Evolutionary conservation across 1,284 basidiomycete species (phyloP).

Genomic region (Singerocomus inundabilis): DNA sequence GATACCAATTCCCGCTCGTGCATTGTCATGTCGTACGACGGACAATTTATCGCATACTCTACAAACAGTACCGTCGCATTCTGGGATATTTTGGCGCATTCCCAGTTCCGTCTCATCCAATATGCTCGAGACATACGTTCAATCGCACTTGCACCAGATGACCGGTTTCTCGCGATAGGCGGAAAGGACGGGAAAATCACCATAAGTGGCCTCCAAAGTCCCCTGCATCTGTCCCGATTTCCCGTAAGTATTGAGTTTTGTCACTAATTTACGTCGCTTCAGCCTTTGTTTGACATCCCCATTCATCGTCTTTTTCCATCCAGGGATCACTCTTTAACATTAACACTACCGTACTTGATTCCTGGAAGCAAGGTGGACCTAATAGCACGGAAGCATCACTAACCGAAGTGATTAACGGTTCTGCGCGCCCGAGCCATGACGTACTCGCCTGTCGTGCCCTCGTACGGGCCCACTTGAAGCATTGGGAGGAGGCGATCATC

Average conservation of each 20-base stretch:
- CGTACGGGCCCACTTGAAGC: background rate
- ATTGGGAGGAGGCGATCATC: background rate
- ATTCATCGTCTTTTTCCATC: too few species aligned
- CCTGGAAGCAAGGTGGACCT: too few species aligned
- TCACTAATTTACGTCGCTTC: too few species aligned
- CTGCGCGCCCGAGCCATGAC: background rate
- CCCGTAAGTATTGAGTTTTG: too few species aligned
- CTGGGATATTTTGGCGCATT: background rate
- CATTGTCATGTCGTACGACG: background rate
- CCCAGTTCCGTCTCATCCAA: background rate
- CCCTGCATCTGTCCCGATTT: too few species aligned
- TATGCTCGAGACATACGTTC: background rate
- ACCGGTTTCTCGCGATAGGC: too few species aligned
- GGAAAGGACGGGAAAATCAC: too few species aligned
- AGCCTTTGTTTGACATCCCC: too few species aligned
- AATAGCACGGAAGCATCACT: too few species aligned
- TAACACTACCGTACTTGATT: too few species aligned
- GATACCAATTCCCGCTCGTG: background rate
- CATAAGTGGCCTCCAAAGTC: too few species aligned
- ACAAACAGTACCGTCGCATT: background rate
- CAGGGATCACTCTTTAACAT: too few species aligned
- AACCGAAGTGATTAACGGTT: background rate
- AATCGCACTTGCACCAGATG: background rate
- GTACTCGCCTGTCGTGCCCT: background rate
- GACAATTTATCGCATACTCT: slow-evolving; percentile 1